A percentile compares a stretch with the other conserved stretches of the same genome.
These are phyloP conservation scores for Mycena crocata DNA, from an alignment of 768 basidiomycete genomes.

Conservation along the genomic window DNA sequence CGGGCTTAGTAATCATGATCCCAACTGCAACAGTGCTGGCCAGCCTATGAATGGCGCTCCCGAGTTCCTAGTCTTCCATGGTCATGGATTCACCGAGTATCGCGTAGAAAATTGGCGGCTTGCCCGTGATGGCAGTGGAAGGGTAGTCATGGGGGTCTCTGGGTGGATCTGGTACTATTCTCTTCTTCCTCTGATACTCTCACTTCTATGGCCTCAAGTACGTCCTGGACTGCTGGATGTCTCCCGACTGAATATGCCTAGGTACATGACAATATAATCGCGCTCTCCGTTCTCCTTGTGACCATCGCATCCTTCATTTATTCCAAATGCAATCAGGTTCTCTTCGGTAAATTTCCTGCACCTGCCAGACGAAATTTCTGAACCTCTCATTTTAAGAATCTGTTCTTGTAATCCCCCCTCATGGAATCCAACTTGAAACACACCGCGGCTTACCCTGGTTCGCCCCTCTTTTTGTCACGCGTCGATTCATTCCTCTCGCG, in stretches of 20 bases:
- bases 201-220: slow-evolving; percentile 49
- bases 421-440: slow-evolving; percentile 82
- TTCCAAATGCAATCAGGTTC: slow-evolving; percentile 54
- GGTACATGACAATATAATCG: slow-evolving; percentile 30
- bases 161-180: slow-evolving; percentile 52
- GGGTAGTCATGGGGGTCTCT: slow-evolving; percentile 43
- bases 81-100: slow-evolving; percentile 67
- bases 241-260: slow-evolving; percentile 30
- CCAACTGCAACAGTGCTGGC: neutral
- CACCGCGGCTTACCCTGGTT: slow-evolving; percentile 65
- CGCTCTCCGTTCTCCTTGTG: slow-evolving; percentile 28
- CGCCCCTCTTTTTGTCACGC: slow-evolving; percentile 46
- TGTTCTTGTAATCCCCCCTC: slow-evolving; percentile 69
- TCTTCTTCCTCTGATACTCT: slow-evolving; percentile 43
- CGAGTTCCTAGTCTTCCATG: slow-evolving; percentile 61
- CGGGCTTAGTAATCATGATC: neutral
- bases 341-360: slow-evolving; percentile 53
- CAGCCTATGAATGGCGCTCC: slow-evolving; percentile 45
- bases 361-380: slow-evolving; percentile 1
- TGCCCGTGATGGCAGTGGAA: slow-evolving; percentile 54
- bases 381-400: slow-evolving; percentile 66
- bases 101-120: slow-evolving; percentile 66
- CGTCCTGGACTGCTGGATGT: slow-evolving; percentile 17
- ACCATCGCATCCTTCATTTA: slow-evolving; percentile 42
- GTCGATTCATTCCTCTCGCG: slow-evolving; percentile 70